Evolutionary conservation across 2,329 filamentous ascomycete genomes (phyloP), one percentile per base, ranked within the genome.

Genomic region (Alternaria angustiovoidea): DNA sequence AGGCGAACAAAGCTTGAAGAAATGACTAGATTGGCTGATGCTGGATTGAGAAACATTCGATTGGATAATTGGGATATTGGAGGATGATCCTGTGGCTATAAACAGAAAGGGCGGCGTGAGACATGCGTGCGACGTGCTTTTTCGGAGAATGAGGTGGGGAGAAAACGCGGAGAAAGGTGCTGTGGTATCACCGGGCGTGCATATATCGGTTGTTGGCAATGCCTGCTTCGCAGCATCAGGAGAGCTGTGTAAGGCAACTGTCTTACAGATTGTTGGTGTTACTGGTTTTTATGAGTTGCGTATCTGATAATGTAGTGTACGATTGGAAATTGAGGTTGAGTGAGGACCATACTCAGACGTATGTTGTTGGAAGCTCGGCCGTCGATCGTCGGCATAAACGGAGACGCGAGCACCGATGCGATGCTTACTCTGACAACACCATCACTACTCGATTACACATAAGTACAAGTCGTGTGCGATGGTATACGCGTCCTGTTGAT

Each of bases 61-160:
- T 47, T 39, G 49, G 41, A 0, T 12, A 22, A n/a, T 16, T 20
- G 32, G 42, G 14, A 22, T 42, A 36, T 47, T 14, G 39, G 11
- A 42, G 36, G 3, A 34, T 16, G 49, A 16, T 16, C 26, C 18
- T 26, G 32, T 20, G 34, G n/a, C 49, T 57, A 22, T 39, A 57
- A 57, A 52, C n/a, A 43, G 47, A 55, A 39, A 34, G 42, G n/a
- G 57, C 30, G 43, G 42, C 44, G 20, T 49, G 57, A 42, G 43
- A 41, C 38, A 49, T 42, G 38, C 14, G 41, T 22, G 51, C 30
- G 30, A 42, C 51, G 39, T 53, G 39, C 41, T 53, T 46, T 47
- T 66, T 66, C 65, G 65, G 65, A 63, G 54, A 67, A 67, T 64
- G 48, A 39, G 38, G 65, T 64, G 65, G 65, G 65, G 65, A 62